These are phyloP conservation scores for Miamiensis avidus DNA, from an alignment of 169 alveolate genomes.

Conservation along the genomic window DNA sequence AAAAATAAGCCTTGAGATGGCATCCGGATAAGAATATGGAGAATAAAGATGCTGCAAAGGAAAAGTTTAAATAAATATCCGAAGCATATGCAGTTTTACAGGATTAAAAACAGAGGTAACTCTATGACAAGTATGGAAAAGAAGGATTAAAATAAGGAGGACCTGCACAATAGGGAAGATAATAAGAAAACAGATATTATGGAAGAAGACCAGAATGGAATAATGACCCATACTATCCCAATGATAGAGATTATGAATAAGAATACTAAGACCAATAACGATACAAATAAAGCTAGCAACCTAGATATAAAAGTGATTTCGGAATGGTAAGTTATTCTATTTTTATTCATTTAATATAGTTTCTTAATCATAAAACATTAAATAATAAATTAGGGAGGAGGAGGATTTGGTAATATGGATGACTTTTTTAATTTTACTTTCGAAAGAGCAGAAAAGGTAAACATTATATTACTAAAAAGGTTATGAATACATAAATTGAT, in stretches of 20 bases:
- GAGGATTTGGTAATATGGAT: constrained; percentile 40
- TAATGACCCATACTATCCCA: constrained; percentile 25
- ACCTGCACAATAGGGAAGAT: not conserved
- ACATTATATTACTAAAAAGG: too few species aligned
- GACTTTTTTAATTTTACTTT: constrained; percentile 52
- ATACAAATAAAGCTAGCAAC: not conserved
- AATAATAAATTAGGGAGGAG: not conserved
- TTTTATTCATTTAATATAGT: too few species aligned
- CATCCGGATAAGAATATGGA: constrained; percentile 89
- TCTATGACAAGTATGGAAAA: constrained; percentile 60
- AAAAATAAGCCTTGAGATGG: constrained; percentile 88
- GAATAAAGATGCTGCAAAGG: constrained; percentile 62
- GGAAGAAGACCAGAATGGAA: constrained; percentile 4
- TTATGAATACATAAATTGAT: too few species aligned
- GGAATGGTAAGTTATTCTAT: not conserved
- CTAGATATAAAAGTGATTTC: not conserved
- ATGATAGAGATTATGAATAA: constrained; percentile 23
- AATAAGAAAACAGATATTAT: constrained; percentile 2
- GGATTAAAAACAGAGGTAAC: constrained; percentile 49
- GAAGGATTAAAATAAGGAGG: constrained; percentile 23
- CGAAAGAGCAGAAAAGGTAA: constrained; percentile 39
- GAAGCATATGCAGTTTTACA: constrained; percentile 75
- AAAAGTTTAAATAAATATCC: constrained; percentile 63
- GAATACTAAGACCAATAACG: constrained; percentile 23
- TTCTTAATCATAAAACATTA: too few species aligned